These are phyloP conservation scores for Ceratobasidium sp. DNA, from an alignment of 1,284 basidiomycete species.

Conservation along the genomic window DNA sequence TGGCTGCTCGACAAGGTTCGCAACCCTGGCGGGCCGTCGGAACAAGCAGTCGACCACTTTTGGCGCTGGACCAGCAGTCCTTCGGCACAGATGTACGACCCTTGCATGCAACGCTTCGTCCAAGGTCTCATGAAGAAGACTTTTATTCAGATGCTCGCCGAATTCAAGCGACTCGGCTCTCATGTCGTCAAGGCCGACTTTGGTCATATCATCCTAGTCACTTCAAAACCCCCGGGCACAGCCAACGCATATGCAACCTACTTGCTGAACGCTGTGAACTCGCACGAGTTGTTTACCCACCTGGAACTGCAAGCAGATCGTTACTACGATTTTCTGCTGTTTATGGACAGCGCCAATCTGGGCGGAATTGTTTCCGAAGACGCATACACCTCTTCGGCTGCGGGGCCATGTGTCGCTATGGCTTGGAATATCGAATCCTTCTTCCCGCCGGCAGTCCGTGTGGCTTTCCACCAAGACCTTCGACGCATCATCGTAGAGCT, in stretches of 20 bases:
- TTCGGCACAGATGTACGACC: slow-evolving; percentile 90
- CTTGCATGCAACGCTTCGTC: slow-evolving; percentile 92
- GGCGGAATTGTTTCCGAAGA: slow-evolving; percentile 90
- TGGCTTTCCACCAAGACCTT: slow-evolving; percentile 78
- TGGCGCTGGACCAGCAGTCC: slow-evolving; percentile 96
- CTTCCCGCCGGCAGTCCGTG: slow-evolving; percentile 85
- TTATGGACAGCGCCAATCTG: slow-evolving; percentile 96
- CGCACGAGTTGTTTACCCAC: slow-evolving; percentile 96
- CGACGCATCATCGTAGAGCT: slow-evolving; percentile 90
- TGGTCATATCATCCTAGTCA: slow-evolving; percentile 88
- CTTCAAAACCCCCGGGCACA: slow-evolving; percentile 94
- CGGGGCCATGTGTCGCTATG: slow-evolving; percentile 72
- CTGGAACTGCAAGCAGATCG: slow-evolving; percentile 87
- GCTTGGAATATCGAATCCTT: slow-evolving; percentile 95
- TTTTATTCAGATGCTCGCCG: slow-evolving; percentile 95
- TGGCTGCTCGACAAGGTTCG: slow-evolving; percentile 91
- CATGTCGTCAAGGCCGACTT: slow-evolving; percentile 97
- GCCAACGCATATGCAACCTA: slow-evolving; percentile 97
- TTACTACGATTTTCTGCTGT: slow-evolving; percentile 94
- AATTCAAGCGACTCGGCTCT: slow-evolving; percentile 95
- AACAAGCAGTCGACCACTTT: slow-evolving; percentile 84
- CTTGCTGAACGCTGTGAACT: slow-evolving; percentile 91
- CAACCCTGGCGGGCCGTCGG: slow-evolving; percentile 63
- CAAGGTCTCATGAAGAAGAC: slow-evolving; percentile 98
- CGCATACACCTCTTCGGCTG: slow-evolving; percentile 55